These are phyloP conservation scores for Candida vaughaniae DNA, from an alignment of 805 yeast genomes.

Conservation along the genomic window DNA sequence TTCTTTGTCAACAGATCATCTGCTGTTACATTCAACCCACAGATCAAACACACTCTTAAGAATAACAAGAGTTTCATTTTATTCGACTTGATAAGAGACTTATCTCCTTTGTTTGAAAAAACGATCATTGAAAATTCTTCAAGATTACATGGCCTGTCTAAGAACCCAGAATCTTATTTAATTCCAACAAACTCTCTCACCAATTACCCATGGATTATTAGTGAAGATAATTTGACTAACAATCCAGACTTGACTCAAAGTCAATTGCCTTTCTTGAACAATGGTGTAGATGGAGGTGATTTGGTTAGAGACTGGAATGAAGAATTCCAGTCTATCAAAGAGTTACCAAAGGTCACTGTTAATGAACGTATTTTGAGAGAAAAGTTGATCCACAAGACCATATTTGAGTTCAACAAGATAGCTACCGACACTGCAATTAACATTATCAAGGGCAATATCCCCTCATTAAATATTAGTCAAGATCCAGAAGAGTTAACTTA, in stretches of 20 bases:
- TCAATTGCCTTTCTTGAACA: constrained; percentile 52
- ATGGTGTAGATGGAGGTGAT: constrained; percentile 62
- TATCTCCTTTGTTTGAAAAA: constrained; percentile 62
- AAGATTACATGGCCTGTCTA: constrained; percentile 33
- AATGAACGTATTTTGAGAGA: constrained; percentile 76
- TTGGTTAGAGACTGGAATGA: constrained; percentile 81
- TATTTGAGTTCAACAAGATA: constrained; percentile 71
- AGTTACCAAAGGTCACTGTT: constrained; percentile 57
- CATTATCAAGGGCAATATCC: constrained; percentile 68
- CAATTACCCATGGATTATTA: constrained; percentile 78
- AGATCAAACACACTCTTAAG: constrained; percentile 38
- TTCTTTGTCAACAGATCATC: constrained; percentile 75
- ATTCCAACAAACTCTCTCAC: constrained; percentile 62
- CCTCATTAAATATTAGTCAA: constrained; percentile 81
- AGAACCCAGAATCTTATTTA: constrained; percentile 55
- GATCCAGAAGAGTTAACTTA: constrained; percentile 60
- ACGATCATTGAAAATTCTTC: constrained; percentile 54
- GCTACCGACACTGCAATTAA: constrained; percentile 81
- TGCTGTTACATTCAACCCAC: constrained; percentile 67
- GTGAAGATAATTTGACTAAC: constrained; percentile 17
- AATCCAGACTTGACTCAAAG: constrained; percentile 60
- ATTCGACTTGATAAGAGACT: constrained; percentile 55
- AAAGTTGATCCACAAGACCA: constrained; percentile 64
- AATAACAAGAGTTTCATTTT: constrained; percentile 49
- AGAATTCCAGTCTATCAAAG: constrained; percentile 81